A percentile compares a stretch with the other conserved stretches of the same genome.
Evolutionary conservation across 2,329 filamentous ascomycete genomes (phyloP).

Genomic region (Trichoderma koningiopsis): DNA sequence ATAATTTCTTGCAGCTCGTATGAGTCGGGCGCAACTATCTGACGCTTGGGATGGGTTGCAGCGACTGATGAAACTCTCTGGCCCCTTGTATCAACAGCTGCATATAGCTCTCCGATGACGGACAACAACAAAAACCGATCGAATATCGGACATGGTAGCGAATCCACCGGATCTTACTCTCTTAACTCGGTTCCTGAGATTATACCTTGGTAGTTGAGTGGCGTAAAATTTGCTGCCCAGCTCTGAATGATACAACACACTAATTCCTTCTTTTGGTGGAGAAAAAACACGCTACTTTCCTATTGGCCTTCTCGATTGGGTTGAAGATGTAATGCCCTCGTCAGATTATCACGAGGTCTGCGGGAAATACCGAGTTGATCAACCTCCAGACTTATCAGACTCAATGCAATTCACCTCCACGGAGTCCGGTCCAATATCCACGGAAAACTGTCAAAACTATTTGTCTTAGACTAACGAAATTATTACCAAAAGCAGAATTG

Average conservation of each 20-base stretch:
- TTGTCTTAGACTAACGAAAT: not conserved
- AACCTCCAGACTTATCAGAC: not conserved
- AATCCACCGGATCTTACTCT: not conserved
- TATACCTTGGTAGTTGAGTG: not conserved
- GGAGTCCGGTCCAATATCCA: not conserved
- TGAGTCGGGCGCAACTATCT: not conserved
- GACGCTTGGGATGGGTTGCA: not conserved
- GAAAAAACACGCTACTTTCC: not conserved
- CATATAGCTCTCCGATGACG: conserved; percentile 16
- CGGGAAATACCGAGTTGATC: not conserved
- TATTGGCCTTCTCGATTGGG: not conserved
- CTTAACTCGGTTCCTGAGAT: not conserved
- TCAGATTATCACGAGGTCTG: not conserved
- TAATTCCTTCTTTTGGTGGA: not conserved
- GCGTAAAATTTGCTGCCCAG: not conserved
- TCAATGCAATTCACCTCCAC: not conserved
- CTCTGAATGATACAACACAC: not conserved
- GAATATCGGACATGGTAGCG: not conserved
- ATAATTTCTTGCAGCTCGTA: conserved; percentile 7
- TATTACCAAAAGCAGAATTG: not conserved
- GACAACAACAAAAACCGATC: conserved; percentile 13
- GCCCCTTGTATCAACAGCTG: not conserved
- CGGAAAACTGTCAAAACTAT: not conserved
- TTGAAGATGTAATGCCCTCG: not conserved
- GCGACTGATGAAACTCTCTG: not conserved